Evolutionary conservation across 306 rosid species (phyloP), one percentile per base, ranked within the genome.

Genomic region (Prunus fruticosa): DNA sequence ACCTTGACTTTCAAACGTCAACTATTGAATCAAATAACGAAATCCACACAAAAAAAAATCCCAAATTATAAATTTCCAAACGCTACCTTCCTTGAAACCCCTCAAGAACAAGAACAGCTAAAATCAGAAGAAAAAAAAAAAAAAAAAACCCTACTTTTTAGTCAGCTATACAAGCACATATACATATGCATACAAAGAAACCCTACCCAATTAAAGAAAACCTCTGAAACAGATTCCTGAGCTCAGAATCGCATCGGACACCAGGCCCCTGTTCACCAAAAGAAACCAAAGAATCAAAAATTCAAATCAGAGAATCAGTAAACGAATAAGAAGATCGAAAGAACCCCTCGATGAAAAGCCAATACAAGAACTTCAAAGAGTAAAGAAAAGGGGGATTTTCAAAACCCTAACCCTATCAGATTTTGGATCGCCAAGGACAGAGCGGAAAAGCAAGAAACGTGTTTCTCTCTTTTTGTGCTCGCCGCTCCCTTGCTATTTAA

Each of bases 381-480:
- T n/a, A 19, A 60, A 27, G 11, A 3, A 57, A 77, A 18, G 49
- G 63, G 63, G 34, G 64, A 69, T 80, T 46, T 74, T 23, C 51
- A 78, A 70, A 89, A 88, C 87, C 96, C 92, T 86, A 88, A 87
- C 91, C 92, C 84, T 77, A 67, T 75, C 25, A 14, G 81, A 82
- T 74, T 89, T 84, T 76, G 87, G 88, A 91, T 84, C 84, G 74
- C 68, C 14, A 78, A 83, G 79, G 89, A 81, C 88, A 84, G 87
- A 85, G 93, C 43, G 43, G 43, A 38, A 75, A 70, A 80, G 76
- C 79, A 20, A 73, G 87, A 84, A 69, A 64, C 80, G 79, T 77
- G 83, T 76, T 82, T 69, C 72, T 73, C 82, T 74, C 52, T 41
- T 69, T 66, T 43, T 5, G 79, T 30, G 64, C 67, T 74, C 49